Evolutionary conservation across 2,329 filamentous ascomycete genomes (phyloP).

Genomic region (Cytospora piceae): DNA sequence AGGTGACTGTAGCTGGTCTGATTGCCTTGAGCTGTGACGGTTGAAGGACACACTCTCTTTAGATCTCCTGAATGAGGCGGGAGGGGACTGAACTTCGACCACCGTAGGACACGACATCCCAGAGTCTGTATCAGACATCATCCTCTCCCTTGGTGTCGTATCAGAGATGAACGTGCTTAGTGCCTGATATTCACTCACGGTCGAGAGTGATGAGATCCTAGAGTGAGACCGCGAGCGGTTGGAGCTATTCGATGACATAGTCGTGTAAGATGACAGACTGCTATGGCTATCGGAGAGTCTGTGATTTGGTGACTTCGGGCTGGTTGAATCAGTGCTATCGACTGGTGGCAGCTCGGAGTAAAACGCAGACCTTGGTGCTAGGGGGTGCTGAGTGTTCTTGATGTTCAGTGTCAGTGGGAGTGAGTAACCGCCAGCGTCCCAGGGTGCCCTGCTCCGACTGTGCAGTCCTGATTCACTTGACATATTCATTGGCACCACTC

Average conservation of each 20-base stretch:
- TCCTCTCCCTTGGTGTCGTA: slow-evolving; percentile 44
- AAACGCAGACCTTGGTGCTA: slow-evolving; percentile 32
- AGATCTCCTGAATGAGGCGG: slow-evolving; percentile 33
- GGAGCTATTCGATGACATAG: slow-evolving; percentile 48
- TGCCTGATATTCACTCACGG: slow-evolving; percentile 47
- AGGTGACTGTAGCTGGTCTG: slow-evolving; percentile 24
- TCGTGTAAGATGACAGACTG: slow-evolving; percentile 54
- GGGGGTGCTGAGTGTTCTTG: slow-evolving; percentile 38
- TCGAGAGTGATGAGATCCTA: slow-evolving; percentile 58
- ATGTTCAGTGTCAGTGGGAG: slow-evolving; percentile 48
- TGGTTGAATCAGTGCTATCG: slow-evolving; percentile 31
- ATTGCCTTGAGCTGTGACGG: slow-evolving; percentile 27
- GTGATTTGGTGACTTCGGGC: slow-evolving; percentile 45
- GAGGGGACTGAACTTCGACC: slow-evolving; percentile 33
- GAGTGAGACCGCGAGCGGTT: slow-evolving; percentile 52
- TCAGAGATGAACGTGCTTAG: slow-evolving; percentile 43
- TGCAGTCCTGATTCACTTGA: slow-evolving; percentile 38
- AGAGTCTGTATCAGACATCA: slow-evolving; percentile 35
- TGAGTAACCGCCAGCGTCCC: slow-evolving; percentile 56
- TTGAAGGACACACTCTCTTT: slow-evolving; percentile 24
- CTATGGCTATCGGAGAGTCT: slow-evolving; percentile 56
- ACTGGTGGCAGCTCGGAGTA: slow-evolving; percentile 34
- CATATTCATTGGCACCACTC: slow-evolving; percentile 21
- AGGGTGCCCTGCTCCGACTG: slow-evolving; percentile 49
- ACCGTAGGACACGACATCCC: slow-evolving; percentile 29